These are phyloP conservation scores for Macrocybe gigantea DNA, from an alignment of 768 basidiomycete genomes.

Conservation along the genomic window DNA sequence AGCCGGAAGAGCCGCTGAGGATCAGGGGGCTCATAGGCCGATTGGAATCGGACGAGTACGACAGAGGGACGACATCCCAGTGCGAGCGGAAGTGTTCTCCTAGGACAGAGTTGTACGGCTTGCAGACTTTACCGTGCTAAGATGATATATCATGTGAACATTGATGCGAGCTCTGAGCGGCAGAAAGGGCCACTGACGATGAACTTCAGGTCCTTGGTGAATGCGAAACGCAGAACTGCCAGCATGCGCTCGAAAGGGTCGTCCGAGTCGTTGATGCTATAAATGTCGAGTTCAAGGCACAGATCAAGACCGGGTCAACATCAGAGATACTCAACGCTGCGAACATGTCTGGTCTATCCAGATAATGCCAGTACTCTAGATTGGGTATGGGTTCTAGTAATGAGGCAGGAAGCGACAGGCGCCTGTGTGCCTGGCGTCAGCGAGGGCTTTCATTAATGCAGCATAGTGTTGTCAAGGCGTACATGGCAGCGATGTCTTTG, in stretches of 20 bases:
- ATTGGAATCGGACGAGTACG: slow-evolving; percentile 41
- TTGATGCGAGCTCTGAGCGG: no score
- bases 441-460: slow-evolving; percentile 1
- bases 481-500: slow-evolving; percentile 95
- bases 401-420: slow-evolving; percentile 88
- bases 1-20: slow-evolving; percentile 24
- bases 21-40: slow-evolving; percentile 41
- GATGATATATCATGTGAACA: background rate
- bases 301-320: slow-evolving; percentile 3
- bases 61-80: slow-evolving; percentile 72
- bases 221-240: slow-evolving; percentile 81
- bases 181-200: slow-evolving; percentile 46
- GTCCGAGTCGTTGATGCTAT: slow-evolving; percentile 85
- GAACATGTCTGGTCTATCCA: slow-evolving; percentile 88
- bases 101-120: slow-evolving; percentile 85
- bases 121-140: slow-evolving; percentile 88
- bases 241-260: slow-evolving; percentile 95
- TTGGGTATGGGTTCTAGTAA: slow-evolving; percentile 92
- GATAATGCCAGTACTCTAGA: slow-evolving; percentile 93
- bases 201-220: slow-evolving; percentile 93
- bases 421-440: slow-evolving; percentile 40
- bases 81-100: slow-evolving; percentile 88
- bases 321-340: slow-evolving; percentile 61
- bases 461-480: slow-evolving; percentile 21
- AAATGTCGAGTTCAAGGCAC: slow-evolving; percentile 1